Evolutionary conservation across 2,329 filamentous ascomycete species (phyloP).

Genomic region (Ophiostoma piceae): DNA sequence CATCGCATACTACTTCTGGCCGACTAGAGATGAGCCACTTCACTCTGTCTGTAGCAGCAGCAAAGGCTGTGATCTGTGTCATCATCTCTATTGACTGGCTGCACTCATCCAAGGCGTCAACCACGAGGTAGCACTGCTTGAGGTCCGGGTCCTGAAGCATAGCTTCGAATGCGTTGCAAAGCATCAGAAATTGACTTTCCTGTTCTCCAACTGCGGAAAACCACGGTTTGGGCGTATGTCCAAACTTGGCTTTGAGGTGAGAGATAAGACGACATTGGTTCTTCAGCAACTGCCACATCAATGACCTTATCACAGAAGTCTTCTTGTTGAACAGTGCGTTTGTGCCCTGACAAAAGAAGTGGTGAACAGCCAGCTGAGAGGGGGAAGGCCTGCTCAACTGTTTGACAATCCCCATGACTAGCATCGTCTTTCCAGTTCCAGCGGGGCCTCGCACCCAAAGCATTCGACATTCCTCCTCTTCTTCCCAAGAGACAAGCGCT

Average conservation of each 20-base stretch:
- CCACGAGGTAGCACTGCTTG: background rate
- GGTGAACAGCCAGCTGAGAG: background rate
- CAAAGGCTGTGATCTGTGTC: background rate
- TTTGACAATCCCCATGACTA: conserved; percentile 5
- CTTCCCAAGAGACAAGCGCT: background rate
- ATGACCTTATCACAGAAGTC: background rate
- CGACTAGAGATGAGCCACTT: conserved; percentile 3
- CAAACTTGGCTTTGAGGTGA: background rate
- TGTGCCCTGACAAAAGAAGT: conserved; percentile 10
- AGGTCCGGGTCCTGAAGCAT: background rate
- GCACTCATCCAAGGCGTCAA: background rate
- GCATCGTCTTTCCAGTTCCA: conserved; percentile 6
- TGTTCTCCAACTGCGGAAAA: background rate
- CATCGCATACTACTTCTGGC: background rate
- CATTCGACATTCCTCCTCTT: background rate
- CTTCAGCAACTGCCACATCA: background rate
- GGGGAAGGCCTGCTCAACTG: background rate
- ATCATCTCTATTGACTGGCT: background rate
- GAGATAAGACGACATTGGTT: background rate
- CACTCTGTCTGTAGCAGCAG: background rate
- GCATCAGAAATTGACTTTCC: background rate
- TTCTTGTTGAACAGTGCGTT: background rate
- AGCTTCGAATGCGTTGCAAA: background rate
- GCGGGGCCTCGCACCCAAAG: background rate
- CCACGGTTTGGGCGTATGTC: background rate